phyloP scores from a whole-genome alignment of 352 stramenopile genomes.

The Globisporangium acanthophoron region DNA sequence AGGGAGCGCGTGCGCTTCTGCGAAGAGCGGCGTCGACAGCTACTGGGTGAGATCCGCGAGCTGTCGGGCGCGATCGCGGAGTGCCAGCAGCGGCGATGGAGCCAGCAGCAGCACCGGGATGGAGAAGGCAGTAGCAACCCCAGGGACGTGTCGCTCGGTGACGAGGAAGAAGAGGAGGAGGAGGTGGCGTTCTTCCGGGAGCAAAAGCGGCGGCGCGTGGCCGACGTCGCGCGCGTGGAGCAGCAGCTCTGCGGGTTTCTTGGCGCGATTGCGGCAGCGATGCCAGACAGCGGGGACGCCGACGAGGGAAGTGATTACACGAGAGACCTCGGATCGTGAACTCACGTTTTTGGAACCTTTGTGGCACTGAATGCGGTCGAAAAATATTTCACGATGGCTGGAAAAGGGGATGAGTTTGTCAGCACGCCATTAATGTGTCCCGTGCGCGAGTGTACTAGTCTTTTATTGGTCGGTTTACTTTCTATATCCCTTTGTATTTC shows the following conservation, averaged over 20 bases:
- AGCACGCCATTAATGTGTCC: background rate
- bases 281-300: no score
- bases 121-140: background rate
- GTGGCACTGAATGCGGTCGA: background rate
- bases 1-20: conserved; percentile 2
- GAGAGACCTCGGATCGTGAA: no score
- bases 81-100: background rate
- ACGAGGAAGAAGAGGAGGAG: background rate
- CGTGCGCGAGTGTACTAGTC: background rate
- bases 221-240: background rate
- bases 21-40: background rate
- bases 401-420: background rate
- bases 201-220: conserved; percentile 7
- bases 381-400: background rate
- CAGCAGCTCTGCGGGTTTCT: conserved; percentile 9
- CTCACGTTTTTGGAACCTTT: background rate
- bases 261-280: background rate
- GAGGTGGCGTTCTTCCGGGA: conserved; percentile 5
- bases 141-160: background rate
- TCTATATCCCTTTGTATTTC: background rate
- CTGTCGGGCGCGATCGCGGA: conserved; percentile 5
- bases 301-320: no score
- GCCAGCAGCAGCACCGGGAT: background rate
- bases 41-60: conserved; percentile 5
- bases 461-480: background rate